phyloP scores from a whole-genome alignment of 2,329 filamentous ascomycete species.

The Fusarium duplospermum region DNA sequence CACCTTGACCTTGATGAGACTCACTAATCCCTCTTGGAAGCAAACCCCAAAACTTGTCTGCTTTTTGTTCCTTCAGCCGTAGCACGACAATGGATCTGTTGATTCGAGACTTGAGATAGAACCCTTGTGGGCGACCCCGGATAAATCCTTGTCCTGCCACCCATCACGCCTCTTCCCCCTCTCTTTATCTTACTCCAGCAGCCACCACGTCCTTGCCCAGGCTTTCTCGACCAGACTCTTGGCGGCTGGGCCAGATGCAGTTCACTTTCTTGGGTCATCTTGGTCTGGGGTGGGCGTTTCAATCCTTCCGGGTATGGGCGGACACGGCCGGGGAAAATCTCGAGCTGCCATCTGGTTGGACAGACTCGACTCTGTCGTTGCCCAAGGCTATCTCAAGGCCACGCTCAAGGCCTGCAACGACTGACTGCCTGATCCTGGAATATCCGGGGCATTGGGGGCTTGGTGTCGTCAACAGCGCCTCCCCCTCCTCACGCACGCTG shows the following conservation, averaged over 20 bases:
- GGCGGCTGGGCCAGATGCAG: constrained; percentile 32
- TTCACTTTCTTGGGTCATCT: constrained; percentile 30
- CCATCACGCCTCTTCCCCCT: neutral
- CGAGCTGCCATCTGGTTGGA: constrained; percentile 13
- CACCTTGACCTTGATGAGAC: neutral
- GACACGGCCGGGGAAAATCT: constrained; percentile 22
- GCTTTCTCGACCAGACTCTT: constrained; percentile 28
- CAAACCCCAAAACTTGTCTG: neutral
- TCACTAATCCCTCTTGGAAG: neutral
- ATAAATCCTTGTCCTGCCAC: constrained; percentile 7
- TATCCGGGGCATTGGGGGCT: constrained; percentile 14
- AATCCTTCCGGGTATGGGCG: constrained; percentile 27
- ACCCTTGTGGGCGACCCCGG: neutral
- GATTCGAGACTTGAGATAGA: constrained; percentile 2
- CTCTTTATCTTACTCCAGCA: constrained; percentile 17
- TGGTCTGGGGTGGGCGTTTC: constrained; percentile 36
- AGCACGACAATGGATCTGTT: neutral
- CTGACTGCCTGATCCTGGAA: constrained; percentile 7
- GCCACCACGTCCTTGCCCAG: constrained; percentile 13
- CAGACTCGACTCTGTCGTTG: constrained; percentile 4
- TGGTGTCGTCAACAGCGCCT: constrained; percentile 15
- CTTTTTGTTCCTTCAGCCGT: neutral
- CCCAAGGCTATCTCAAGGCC: neutral
- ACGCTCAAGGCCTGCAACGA: neutral
- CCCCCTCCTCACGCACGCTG: constrained; percentile 15